Evolutionary conservation across 352 stramenopile genomes (phyloP).

Genomic region (Pythium phragmiticola): DNA sequence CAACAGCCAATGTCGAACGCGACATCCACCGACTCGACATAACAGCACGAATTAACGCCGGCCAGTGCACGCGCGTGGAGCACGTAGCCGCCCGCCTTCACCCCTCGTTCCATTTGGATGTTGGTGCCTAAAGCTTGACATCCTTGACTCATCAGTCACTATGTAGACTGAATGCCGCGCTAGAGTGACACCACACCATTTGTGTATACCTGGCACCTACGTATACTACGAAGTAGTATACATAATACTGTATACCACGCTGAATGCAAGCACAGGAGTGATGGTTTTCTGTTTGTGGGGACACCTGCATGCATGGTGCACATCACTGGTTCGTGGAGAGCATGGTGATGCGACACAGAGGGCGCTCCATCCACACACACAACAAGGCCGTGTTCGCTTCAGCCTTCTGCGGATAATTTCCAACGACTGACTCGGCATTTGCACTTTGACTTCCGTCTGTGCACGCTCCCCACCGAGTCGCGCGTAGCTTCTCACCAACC

Average conservation of each 20-base stretch:
- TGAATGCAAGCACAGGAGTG: slow-evolving; percentile 14
- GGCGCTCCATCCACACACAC: too few species aligned
- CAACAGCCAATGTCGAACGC: slow-evolving; percentile 77
- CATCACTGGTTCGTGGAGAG: neutral
- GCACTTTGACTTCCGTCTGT: neutral
- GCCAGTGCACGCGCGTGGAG: slow-evolving; percentile 66
- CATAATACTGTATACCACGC: neutral
- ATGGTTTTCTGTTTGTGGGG: slow-evolving; percentile 7
- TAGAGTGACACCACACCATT: neutral
- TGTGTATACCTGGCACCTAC: neutral
- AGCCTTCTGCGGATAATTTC: neutral
- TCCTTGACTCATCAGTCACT: neutral
- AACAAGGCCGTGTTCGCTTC: too few species aligned
- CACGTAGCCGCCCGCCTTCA: slow-evolving; percentile 39
- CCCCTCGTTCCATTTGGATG: neutral
- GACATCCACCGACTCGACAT: slow-evolving; percentile 68
- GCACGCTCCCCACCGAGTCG: too few species aligned
- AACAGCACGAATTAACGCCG: slow-evolving; percentile 75
- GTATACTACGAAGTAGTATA: too few species aligned
- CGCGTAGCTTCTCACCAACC: neutral
- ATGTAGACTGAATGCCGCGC: neutral
- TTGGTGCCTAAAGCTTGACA: neutral
- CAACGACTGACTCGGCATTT: neutral
- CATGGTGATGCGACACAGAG: too few species aligned
- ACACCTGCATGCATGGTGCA: slow-evolving; percentile 2